Conservation (phyloP, 176 grass and related monocot genomes). For the Thalia dealbata region DNA sequence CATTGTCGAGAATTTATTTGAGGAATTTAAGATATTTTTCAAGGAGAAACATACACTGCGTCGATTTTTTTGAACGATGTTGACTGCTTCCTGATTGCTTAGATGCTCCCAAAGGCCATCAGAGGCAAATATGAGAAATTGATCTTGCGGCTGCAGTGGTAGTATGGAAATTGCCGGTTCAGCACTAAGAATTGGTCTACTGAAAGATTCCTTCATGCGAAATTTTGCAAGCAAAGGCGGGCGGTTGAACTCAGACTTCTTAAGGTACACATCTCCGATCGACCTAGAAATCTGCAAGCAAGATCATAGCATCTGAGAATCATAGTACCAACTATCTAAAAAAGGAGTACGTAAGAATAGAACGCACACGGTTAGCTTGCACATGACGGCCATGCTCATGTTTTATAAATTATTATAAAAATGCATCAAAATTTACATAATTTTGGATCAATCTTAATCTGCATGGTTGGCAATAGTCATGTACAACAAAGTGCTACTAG, state of each 20-base stretch:
- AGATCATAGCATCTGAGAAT: background rate
- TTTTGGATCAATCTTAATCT: no score
- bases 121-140: slow-evolving; percentile 5
- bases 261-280: slow-evolving; percentile 3
- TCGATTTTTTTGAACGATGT: background rate
- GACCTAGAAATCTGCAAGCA: slow-evolving; percentile 3
- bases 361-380: background rate
- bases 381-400: background rate
- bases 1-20: background rate
- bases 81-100: slow-evolving; percentile 5
- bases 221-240: background rate
- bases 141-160: background rate
- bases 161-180: background rate
- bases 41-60: slow-evolving; percentile 1
- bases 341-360: background rate
- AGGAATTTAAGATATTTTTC: background rate
- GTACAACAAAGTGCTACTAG: no score
- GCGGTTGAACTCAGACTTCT: slow-evolving; percentile 2
- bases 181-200: slow-evolving; percentile 1
- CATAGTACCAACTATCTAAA: background rate
- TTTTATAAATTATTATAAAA: no score
- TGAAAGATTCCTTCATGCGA: background rate
- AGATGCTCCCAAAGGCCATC: slow-evolving; percentile 12
- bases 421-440: no score
- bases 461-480: no score